Evolutionary conservation across 306 rosid genomes (phyloP).

Genomic region (Begonia loranthoides): DNA sequence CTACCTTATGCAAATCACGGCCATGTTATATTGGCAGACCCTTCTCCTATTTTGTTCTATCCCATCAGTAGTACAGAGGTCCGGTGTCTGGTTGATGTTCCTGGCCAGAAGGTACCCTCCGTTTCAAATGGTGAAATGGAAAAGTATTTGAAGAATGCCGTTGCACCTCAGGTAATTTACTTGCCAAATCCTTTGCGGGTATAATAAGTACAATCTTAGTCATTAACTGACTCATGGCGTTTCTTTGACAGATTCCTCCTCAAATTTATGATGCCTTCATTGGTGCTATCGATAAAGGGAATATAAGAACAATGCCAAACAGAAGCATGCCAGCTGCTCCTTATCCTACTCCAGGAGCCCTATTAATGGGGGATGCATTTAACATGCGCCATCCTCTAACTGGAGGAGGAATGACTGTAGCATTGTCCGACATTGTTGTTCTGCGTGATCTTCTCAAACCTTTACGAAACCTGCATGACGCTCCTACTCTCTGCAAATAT

Average conservation of each 20-base stretch:
- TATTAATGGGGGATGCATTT: conserved; percentile 93
- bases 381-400: conserved; percentile 98
- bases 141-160: conserved; percentile 58
- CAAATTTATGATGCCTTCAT: conserved; percentile 58
- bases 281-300: conserved; percentile 73
- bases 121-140: conserved; percentile 89
- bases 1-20: conserved; percentile 88
- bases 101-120: conserved; percentile 92
- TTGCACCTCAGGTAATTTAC: conserved; percentile 72
- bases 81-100: conserved; percentile 94
- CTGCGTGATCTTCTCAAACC: conserved; percentile 81
- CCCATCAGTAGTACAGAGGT: conserved; percentile 82
- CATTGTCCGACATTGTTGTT: conserved; percentile 79
- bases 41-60: conserved; percentile 87
- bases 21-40: conserved; percentile 80
- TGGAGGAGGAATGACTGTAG: conserved; percentile 96
- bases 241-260: conserved; percentile 52
- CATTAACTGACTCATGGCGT: conserved; percentile 10
- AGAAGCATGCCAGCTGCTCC: conserved; percentile 98
- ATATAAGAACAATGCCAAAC: conserved; percentile 87
- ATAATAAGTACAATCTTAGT: not conserved
- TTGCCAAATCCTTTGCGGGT: no score
- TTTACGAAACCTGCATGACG: conserved; percentile 54
- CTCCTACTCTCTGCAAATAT: conserved; percentile 67
- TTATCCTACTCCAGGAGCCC: conserved; percentile 83